Evolutionary conservation across 2,329 filamentous ascomycete species (phyloP).

Genomic region (Eutypa lata): DNA sequence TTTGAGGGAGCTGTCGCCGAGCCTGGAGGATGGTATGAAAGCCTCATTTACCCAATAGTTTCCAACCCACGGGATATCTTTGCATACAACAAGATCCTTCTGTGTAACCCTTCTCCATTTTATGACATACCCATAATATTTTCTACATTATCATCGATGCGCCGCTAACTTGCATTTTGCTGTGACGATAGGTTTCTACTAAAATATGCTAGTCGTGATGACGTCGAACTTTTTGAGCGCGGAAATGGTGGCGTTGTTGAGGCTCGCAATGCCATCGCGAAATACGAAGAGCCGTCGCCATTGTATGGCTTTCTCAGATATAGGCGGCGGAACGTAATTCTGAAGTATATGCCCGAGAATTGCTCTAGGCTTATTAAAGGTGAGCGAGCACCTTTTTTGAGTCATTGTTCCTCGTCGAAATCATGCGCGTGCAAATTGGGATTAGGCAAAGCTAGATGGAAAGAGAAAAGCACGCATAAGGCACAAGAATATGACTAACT

Average conservation of each 20-base stretch:
- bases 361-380: conserved; percentile 92
- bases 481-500: too few species aligned
- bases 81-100: too few species aligned
- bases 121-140: too few species aligned
- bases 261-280: conserved; percentile 71
- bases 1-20: conserved; percentile 77
- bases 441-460: conserved; percentile 14
- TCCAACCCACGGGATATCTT: too few species aligned
- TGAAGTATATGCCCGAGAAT: conserved; percentile 89
- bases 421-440: conserved; percentile 1
- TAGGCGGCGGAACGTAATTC: conserved; percentile 80
- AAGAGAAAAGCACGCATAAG: conserved; percentile 1
- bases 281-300: conserved; percentile 80
- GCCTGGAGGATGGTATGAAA: conserved; percentile 86
- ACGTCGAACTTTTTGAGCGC: conserved; percentile 72
- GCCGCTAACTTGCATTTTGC: too few species aligned
- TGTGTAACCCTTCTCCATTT: too few species aligned
- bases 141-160: too few species aligned
- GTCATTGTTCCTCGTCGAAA: neutral
- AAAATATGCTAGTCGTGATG: conserved; percentile 86
- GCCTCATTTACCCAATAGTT: conserved; percentile 7
- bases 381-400: conserved; percentile 39
- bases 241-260: conserved; percentile 83
- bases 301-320: conserved; percentile 92
- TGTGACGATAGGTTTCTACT: conserved; percentile 74